phyloP scores from a whole-genome alignment of 305 asterid species.

The Fraxinus baroniana region DNA sequence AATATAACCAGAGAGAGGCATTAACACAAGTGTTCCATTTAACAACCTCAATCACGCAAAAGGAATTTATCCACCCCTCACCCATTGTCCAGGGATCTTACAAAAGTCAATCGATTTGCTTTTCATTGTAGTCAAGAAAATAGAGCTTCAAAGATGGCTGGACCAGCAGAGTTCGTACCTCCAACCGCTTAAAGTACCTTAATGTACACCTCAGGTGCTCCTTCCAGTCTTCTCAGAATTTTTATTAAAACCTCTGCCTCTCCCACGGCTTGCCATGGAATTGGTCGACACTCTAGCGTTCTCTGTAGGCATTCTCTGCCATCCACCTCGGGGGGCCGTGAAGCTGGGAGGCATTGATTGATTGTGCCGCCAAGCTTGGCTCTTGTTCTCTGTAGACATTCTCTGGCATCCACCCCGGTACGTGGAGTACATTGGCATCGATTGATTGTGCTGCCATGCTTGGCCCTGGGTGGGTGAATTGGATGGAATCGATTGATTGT shows the following conservation, averaged over 20 bases:
- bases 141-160: background rate
- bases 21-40: background rate
- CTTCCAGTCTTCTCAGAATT: background rate
- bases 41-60: background rate
- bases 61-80: background rate
- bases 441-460: background rate
- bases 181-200: background rate
- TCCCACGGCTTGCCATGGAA: slow-evolving; percentile 9
- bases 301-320: background rate
- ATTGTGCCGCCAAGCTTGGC: background rate
- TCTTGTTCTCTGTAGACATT: background rate
- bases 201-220: background rate
- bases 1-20: background rate
- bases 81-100: background rate
- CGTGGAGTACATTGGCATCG: background rate
- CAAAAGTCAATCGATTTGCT: background rate
- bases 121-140: background rate
- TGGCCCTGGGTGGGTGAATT: background rate
- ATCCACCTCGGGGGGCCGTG: background rate
- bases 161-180: background rate
- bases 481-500: background rate
- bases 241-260: slow-evolving; percentile 1
- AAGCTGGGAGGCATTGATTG: background rate
- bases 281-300: background rate
- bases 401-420: slow-evolving; percentile 9